Evolutionary conservation across 768 basidiomycete species (phyloP).

Genomic region (Suillus plorans): DNA sequence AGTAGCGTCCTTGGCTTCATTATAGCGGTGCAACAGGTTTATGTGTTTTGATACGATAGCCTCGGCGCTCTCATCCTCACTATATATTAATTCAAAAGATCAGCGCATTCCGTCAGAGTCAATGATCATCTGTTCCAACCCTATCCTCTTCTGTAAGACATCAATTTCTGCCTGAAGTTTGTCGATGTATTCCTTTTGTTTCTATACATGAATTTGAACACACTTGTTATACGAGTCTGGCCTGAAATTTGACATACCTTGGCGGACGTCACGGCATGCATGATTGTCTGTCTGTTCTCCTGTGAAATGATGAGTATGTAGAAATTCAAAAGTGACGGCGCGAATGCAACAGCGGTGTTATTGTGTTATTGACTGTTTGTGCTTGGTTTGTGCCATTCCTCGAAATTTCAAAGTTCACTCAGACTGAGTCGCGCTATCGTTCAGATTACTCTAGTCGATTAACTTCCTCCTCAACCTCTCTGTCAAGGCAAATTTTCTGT

Average conservation of each 20-base stretch:
- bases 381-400: neutral
- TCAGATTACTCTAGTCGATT: neutral
- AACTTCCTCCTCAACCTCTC: neutral
- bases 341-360: neutral
- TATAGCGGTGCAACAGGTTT: conserved; percentile 70
- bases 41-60: conserved; percentile 67
- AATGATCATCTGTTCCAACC: conserved; percentile 30
- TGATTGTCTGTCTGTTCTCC: neutral
- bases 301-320: neutral
- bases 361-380: neutral
- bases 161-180: conserved; percentile 50
- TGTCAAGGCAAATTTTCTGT: neutral
- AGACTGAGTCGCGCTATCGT: too few relatives aligned
- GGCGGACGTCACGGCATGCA: conserved; percentile 30
- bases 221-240: neutral
- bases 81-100: conserved; percentile 16
- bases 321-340: neutral
- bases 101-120: neutral
- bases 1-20: conserved; percentile 81
- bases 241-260: conserved; percentile 20
- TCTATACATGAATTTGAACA: conserved; percentile 31
- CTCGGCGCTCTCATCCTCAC: conserved; percentile 49
- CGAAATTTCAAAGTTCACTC: too few relatives aligned
- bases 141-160: conserved; percentile 45
- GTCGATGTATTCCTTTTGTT: conserved; percentile 48